Base-by-base conservation (phyloP, 345 rosid genomes). In the Cardamine resedifolia region DNA sequence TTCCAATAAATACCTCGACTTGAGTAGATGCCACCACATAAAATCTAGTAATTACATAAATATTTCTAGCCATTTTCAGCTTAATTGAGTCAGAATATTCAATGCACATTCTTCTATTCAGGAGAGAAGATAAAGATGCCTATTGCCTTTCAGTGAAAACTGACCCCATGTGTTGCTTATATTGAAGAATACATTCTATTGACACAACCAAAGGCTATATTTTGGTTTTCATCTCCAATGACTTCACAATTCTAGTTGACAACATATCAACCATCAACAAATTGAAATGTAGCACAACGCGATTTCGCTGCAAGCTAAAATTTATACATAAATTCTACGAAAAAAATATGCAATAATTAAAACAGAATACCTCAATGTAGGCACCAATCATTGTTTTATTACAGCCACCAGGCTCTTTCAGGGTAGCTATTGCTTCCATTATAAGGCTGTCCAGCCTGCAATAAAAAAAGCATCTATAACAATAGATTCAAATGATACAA, bases 331-430 rank as follows among this genome's bases (percentile, higher is more conserved):
- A 18, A 7, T 1, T 24, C 26, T 14, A 48, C 23, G n/a, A 5
- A 12, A 24, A 23, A 44, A 11, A 51, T 51, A 62, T 33, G 8
- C 38, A 53, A 76, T 18, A 58, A 23, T 3, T 20, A 43, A 52
- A 52, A 70, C 27, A 47, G 62, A 36, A 63, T 68, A 92, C 99
- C 99, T 92, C 98, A 71, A 96, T 92, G 81, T 85, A 90, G 58
- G 90, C 75, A 74, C 91, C 92, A 61, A 96, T 92, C 41, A 83
- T 53, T 20, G 97, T 87, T 85, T 92, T 96, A 72, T 92, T 85
- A 10, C 97, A 92, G 70, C 99, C 99, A 48, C 87, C 87, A 64
- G 88, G 87, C 85, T 96, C 99, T 85, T 86, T 90, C 89, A 96
- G 77, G 73, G 74, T 84, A 67, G 83, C 66, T 80, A 96, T 86